Conservation (phyloP, 371 early-diverging fungal genomes). For the Mortierella sp. region DNA sequence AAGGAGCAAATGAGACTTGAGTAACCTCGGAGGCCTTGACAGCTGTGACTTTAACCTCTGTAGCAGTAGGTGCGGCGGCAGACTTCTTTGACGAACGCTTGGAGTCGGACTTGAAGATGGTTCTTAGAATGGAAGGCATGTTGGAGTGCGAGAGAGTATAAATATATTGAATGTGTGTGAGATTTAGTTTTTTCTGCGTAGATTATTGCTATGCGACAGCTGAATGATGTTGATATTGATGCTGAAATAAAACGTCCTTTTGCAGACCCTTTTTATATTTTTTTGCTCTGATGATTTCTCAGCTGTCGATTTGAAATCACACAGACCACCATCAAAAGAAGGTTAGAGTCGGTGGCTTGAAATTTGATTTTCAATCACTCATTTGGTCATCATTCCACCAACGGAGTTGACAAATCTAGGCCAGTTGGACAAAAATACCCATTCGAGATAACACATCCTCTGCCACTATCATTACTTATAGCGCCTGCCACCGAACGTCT, state of each 20-base stretch:
- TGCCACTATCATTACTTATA: no score
- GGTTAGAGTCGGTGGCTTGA: constrained; percentile 8
- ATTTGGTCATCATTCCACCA: no score
- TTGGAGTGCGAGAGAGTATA: constrained; percentile 8
- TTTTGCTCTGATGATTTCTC: constrained; percentile 7
- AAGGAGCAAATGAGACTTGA: not conserved
- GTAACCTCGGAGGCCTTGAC: constrained; percentile 2
- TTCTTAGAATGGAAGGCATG: constrained; percentile 55
- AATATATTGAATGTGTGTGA: not conserved
- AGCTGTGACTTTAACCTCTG: constrained; percentile 9
- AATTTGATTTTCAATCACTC: constrained; percentile 18
- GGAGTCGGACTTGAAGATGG: constrained; percentile 42
- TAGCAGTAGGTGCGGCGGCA: constrained; percentile 5
- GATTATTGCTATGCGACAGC: not conserved
- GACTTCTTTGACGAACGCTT: constrained; percentile 27
- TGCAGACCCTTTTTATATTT: constrained; percentile 17
- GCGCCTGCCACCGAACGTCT: no score
- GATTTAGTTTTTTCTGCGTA: not conserved
- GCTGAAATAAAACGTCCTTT: no score
- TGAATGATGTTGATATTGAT: not conserved
- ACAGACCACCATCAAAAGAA: not conserved
- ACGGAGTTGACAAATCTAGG: no score
- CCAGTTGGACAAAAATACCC: no score
- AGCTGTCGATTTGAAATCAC: constrained; percentile 27
- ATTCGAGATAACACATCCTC: no score